Evolutionary conservation across 2,329 filamentous ascomycete species (phyloP).

Genomic region (Tolypocladium tropicale): DNA sequence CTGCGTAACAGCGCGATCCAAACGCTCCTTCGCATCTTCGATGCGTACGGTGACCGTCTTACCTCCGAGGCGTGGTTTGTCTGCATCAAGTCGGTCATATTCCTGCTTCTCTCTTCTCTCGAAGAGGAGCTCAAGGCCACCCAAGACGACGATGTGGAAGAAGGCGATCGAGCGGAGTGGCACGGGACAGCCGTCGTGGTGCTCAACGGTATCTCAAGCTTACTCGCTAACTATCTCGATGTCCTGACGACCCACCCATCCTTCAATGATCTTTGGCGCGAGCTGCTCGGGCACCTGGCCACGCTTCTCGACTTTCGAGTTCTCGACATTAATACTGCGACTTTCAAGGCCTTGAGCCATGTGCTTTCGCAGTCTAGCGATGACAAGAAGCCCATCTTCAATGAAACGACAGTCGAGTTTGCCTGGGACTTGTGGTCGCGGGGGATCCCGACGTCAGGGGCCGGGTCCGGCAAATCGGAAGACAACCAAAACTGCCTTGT

Average conservation of each 20-base stretch:
- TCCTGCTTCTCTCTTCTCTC: constrained; percentile 66
- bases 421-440: constrained; percentile 64
- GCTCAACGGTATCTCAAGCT: constrained; percentile 58
- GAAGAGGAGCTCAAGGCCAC: constrained; percentile 40
- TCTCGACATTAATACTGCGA: constrained; percentile 61
- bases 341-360: constrained; percentile 56
- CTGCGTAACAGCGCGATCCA: constrained; percentile 82
- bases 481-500: constrained; percentile 76
- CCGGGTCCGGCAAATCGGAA: constrained; percentile 23
- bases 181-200: constrained; percentile 66
- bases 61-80: constrained; percentile 72
- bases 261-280: constrained; percentile 66
- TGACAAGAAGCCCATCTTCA: constrained; percentile 32
- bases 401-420: constrained; percentile 43
- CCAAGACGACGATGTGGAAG: constrained; percentile 25
- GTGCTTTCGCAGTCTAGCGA: constrained; percentile 45
- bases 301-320: constrained; percentile 50
- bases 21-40: constrained; percentile 82
- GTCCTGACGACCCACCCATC: constrained; percentile 54
- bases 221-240: constrained; percentile 69
- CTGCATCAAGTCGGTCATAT: constrained; percentile 71
- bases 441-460: constrained; percentile 44
- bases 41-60: constrained; percentile 77
- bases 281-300: constrained; percentile 60
- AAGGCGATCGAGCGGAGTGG: constrained; percentile 47